phyloP scores from a whole-genome alignment of 371 early-diverging fungal species.

The Lichtheimia hyalospora region DNA sequence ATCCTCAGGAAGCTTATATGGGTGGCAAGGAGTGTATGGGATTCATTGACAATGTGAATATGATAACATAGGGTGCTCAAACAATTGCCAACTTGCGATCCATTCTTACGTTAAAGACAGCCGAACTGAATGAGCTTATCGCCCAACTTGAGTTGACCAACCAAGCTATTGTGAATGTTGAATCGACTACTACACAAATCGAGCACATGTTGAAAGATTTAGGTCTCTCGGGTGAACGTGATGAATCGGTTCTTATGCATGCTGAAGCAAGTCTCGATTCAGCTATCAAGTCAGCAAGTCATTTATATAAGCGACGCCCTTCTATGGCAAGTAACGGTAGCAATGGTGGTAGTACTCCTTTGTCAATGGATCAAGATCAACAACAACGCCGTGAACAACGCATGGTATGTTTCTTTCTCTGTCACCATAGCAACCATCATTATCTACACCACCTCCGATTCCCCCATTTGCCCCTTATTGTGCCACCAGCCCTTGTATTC shows the following conservation, averaged over 20 bases:
- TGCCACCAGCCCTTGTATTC: no score
- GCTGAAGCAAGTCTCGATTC: slow-evolving; percentile 47
- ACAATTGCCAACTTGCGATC: slow-evolving; percentile 48
- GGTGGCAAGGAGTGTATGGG: not conserved
- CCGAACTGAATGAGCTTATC: slow-evolving; percentile 47
- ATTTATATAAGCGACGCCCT: slow-evolving; percentile 29
- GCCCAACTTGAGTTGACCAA: slow-evolving; percentile 49
- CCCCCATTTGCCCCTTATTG: no score
- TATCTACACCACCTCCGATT: no score
- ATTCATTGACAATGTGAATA: not conserved
- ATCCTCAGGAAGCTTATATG: no score
- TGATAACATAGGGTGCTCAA: slow-evolving; percentile 36
- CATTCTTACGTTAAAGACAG: slow-evolving; percentile 48
- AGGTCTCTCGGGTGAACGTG: slow-evolving; percentile 27
- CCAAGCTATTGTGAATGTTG: slow-evolving; percentile 45
- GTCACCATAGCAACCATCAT: not conserved
- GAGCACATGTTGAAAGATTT: slow-evolving; percentile 46
- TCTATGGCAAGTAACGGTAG: slow-evolving; percentile 29
- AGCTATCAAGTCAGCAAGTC: slow-evolving; percentile 46
- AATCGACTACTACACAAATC: slow-evolving; percentile 43
- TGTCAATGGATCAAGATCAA: slow-evolving; percentile 4
- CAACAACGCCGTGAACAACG: slow-evolving; percentile 15
- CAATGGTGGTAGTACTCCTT: slow-evolving; percentile 11
- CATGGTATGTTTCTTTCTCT: slow-evolving; percentile 7
- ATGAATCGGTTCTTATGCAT: slow-evolving; percentile 28